Base-by-base conservation (phyloP, 1,139 yeast genomes). In the Saccharomycopsis phalli region DNA sequence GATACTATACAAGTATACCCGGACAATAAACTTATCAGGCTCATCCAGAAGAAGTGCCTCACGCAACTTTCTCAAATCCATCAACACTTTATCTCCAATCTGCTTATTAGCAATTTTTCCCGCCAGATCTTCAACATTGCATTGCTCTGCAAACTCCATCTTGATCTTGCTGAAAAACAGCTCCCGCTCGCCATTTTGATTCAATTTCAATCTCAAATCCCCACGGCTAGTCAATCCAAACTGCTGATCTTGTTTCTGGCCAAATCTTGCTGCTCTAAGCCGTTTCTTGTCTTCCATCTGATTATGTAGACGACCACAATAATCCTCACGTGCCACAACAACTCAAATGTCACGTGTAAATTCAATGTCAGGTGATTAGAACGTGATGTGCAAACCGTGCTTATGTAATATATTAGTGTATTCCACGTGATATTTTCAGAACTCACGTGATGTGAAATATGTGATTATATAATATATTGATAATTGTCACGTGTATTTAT, bases 201-300 rank as follows among this genome's bases (percentile, higher is more conserved):
- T 70, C n/a, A 60, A 50, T 47, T 70, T 76, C 21, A 76, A 57
- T 32, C 71, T 53, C 37, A 55, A 54, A 47, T 73, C 81, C 42
- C 82, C 82, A 40, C 82, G 59, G 48, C 82, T 75, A 1, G 73
- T 57, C 34, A 68, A 61, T 1, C 83, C 83, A 49, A 68, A 74
- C 2, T 56, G 57, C 1, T 38, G 34, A 14, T 18, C 32, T 19
- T 27, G n/a, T n/a, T 29, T 34, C 11, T 18, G 30, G 13, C 38
- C 17, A 23, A 42, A 42, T 16, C 46, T 19, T 21, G 18, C 4
- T 2, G 38, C 33, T 26, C 43, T 33, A 26, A 29, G 33, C 19
- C 14, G 22, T 28, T 13, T 32, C 29, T 30, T 40, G 16, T 25
- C 36, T 14, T 29, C 23, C 7, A 36, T n/a, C n/a, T n/a, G n/a